Conservation (phyloP, 2,329 filamentous ascomycete species). For the Trichoderma sp. region DNA sequence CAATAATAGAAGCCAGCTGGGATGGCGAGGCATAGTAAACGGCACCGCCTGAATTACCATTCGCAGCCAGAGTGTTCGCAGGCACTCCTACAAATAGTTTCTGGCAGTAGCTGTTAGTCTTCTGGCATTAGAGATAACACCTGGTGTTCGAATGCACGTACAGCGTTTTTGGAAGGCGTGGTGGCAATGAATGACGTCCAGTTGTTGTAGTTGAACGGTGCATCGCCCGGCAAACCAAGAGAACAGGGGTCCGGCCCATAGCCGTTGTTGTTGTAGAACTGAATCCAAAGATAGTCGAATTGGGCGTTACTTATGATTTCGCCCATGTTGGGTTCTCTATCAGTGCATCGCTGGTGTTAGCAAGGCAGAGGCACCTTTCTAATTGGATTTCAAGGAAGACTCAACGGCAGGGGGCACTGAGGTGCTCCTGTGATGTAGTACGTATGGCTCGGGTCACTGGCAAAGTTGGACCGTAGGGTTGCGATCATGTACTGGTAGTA, state of each 20-base stretch:
- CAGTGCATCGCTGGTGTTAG: not conserved
- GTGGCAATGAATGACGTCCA: constrained; percentile 39
- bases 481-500: constrained; percentile 42
- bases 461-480: constrained; percentile 40
- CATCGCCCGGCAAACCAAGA: constrained; percentile 31
- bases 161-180: constrained; percentile 36
- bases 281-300: constrained; percentile 43
- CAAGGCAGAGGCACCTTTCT: not conserved
- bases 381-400: not conserved
- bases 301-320: not conserved
- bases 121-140: not conserved
- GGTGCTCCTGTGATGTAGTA: constrained; percentile 52
- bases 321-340: not conserved
- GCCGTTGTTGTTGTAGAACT: constrained; percentile 53
- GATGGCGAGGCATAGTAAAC: constrained; percentile 36
- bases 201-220: constrained; percentile 42
- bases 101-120: not conserved
- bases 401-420: constrained; percentile 43
- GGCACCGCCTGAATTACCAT: constrained; percentile 34
- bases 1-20: constrained; percentile 28
- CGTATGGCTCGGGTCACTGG: constrained; percentile 24
- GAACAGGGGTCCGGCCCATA: constrained; percentile 12
- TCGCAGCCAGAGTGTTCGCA: constrained; percentile 32
- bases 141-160: not conserved
- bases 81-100: constrained; percentile 44